These are phyloP conservation scores for Lasiodiplodia sp. DNA, from an alignment of 2,329 filamentous ascomycete genomes.

Conservation along the genomic window DNA sequence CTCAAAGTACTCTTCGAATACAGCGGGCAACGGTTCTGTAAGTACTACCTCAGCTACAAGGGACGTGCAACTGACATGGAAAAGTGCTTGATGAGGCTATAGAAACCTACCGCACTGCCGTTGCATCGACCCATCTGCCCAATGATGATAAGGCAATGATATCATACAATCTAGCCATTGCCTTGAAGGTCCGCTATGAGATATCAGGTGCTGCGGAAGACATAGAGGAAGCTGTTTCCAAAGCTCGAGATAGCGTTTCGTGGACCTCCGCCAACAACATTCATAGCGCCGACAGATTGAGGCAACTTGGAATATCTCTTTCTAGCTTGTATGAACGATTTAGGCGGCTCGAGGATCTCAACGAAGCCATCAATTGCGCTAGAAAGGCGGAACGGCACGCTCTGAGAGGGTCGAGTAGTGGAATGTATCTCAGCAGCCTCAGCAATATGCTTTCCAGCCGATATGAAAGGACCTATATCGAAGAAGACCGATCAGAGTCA, in stretches of 20 bases:
- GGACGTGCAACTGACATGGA: background rate
- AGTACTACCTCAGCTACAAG: background rate
- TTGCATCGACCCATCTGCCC: background rate
- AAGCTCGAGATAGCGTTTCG: background rate
- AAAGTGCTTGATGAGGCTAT: slow-evolving; percentile 14
- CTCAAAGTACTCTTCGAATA: background rate
- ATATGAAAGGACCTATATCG: background rate
- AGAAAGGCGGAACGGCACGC: slow-evolving; percentile 4
- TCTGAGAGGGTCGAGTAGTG: background rate
- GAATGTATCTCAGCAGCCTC: background rate
- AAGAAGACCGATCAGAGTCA: background rate
- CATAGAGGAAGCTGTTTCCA: slow-evolving; percentile 19
- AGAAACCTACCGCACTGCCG: background rate
- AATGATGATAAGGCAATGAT: slow-evolving; percentile 3
- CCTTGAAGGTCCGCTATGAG: background rate
- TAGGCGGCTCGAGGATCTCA: slow-evolving; percentile 11
- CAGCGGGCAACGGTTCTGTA: background rate
- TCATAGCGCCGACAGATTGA: background rate
- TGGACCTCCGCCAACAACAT: background rate
- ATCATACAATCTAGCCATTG: background rate
- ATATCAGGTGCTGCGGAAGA: background rate
- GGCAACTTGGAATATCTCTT: background rate
- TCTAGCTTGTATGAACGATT: background rate
- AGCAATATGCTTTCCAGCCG: background rate
- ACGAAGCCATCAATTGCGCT: slow-evolving; percentile 27